Evolutionary conservation across 768 basidiomycete species (phyloP).

Genomic region (Tylopilus intermedius): DNA sequence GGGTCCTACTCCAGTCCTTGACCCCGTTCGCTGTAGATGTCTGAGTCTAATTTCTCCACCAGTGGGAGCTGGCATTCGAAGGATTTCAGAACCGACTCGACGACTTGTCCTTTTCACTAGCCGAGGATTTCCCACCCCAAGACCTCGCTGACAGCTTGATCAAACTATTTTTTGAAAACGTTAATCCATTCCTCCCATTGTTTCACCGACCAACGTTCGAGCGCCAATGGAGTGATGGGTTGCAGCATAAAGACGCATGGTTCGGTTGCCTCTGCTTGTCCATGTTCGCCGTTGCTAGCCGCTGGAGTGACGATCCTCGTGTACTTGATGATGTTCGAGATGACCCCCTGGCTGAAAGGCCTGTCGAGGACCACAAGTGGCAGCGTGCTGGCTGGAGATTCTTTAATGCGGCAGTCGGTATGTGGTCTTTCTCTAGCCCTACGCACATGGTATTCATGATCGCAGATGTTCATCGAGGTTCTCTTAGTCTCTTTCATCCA

Average conservation of each 20-base stretch:
- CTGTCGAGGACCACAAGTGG: conserved; percentile 39
- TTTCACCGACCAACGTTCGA: conserved; percentile 70
- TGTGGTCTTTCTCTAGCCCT: conserved; percentile 9
- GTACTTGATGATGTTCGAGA: conserved; percentile 39
- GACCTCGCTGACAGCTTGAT: conserved; percentile 60
- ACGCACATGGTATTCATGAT: conserved; percentile 3
- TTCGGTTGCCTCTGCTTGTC: conserved; percentile 59
- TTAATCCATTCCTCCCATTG: conserved; percentile 58
- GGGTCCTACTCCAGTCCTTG: background rate
- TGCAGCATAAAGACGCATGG: conserved; percentile 52
- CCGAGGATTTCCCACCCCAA: conserved; percentile 53
- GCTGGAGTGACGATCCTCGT: conserved; percentile 60
- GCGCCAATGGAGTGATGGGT: conserved; percentile 48
- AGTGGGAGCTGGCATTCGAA: conserved; percentile 63
- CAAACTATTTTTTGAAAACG: conserved; percentile 59
- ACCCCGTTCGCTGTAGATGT: background rate
- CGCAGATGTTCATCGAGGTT: conserved; percentile 47
- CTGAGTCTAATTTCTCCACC: background rate
- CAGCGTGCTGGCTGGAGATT: conserved; percentile 57
- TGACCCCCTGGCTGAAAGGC: conserved; percentile 18
- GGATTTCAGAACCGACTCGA: conserved; percentile 32
- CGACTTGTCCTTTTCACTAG: conserved; percentile 31
- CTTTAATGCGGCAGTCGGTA: conserved; percentile 52
- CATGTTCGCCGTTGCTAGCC: conserved; percentile 65
- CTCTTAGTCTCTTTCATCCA: conserved; percentile 50